phyloP scores from a whole-genome alignment of 1,284 basidiomycete species.

The Erythrobasidium hasegawianum region DNA sequence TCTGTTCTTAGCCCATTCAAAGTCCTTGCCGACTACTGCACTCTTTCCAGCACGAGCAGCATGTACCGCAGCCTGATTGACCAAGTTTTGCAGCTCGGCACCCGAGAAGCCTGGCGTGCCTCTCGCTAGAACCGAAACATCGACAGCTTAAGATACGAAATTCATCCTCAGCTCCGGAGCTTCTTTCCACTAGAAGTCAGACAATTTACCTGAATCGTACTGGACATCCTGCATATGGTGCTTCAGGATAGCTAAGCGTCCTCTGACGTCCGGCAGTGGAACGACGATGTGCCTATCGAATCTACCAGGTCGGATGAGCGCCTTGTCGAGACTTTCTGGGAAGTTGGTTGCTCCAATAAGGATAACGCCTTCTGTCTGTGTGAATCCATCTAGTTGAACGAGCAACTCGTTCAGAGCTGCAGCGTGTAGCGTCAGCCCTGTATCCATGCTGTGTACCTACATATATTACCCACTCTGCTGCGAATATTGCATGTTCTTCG shows the following conservation, averaged over 20 bases:
- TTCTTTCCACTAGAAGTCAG: slow-evolving; percentile 9
- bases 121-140: slow-evolving; percentile 76
- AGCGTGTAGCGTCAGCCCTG: no score
- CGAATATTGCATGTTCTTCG: slow-evolving; percentile 81
- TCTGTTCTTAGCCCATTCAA: slow-evolving; percentile 88
- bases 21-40: slow-evolving; percentile 70
- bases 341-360: slow-evolving; percentile 73
- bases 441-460: no score
- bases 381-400: slow-evolving; percentile 92
- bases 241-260: slow-evolving; percentile 79
- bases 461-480: no score
- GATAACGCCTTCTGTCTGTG: slow-evolving; percentile 83
- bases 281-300: slow-evolving; percentile 87
- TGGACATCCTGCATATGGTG: slow-evolving; percentile 82
- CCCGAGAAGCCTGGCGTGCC: slow-evolving; percentile 88
- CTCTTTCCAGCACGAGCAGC: slow-evolving; percentile 75
- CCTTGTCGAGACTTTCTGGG: slow-evolving; percentile 76
- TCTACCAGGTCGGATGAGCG: slow-evolving; percentile 84
- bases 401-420: slow-evolving; percentile 83
- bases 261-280: slow-evolving; percentile 74
- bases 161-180: neutral
- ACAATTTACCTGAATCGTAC: slow-evolving; percentile 57
- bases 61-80: slow-evolving; percentile 89
- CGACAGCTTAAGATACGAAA: slow-evolving; percentile 58
- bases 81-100: slow-evolving; percentile 87